phyloP scores from a whole-genome alignment of 2,329 filamentous ascomycete genomes.

The Aspergillus sp. region DNA sequence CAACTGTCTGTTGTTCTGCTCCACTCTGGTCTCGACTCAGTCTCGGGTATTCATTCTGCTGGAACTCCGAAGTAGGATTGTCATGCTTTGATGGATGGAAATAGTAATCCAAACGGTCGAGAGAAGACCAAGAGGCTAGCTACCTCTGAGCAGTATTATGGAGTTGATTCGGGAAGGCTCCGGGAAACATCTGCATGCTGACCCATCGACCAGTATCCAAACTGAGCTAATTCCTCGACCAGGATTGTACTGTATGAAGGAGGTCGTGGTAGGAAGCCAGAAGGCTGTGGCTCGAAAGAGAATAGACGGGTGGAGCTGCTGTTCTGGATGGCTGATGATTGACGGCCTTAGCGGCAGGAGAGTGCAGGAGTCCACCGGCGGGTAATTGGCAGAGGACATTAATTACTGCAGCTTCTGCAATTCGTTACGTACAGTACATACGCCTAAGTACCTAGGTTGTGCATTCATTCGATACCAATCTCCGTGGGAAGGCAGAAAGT shows the following conservation, averaged over 20 bases:
- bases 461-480: no score
- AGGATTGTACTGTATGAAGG: background rate
- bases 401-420: no score
- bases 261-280: background rate
- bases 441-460: no score
- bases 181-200: background rate
- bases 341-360: conserved; percentile 10
- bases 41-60: no score
- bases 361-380: conserved; percentile 7
- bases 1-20: no score
- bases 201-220: background rate
- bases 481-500: no score
- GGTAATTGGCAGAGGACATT: no score
- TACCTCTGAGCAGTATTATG: background rate
- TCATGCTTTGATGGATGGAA: no score
- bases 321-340: conserved; percentile 9
- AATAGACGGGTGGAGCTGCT: conserved; percentile 7
- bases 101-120: no score
- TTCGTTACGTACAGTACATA: no score
- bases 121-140: background rate
- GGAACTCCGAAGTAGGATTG: no score
- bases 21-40: no score
- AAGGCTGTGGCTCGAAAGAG: background rate
- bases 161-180: background rate
- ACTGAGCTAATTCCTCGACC: background rate